Evolutionary conservation across 2,329 filamentous ascomycete genomes (phyloP), one percentile per base, ranked within the genome.

Genomic region (Colletotrichum paranaense): DNA sequence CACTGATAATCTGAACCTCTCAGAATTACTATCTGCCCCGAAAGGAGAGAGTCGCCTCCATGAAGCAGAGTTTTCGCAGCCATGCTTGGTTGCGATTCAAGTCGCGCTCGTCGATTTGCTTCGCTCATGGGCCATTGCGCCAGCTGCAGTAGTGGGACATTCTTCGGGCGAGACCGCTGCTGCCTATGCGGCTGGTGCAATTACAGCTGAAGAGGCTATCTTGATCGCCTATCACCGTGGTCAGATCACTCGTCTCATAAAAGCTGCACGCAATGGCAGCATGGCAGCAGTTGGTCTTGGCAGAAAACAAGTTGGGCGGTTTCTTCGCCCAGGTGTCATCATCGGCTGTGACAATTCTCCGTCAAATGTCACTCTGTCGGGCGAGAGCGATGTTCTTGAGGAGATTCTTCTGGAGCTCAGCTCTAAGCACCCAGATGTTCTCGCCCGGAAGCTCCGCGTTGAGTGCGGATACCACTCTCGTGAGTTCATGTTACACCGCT

Each of bases 231-330:
- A 81, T 72, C 80, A 80, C 66, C 79, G 84, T 4, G 84, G 83
- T 4, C 81, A 84, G 35, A 73, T 67, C 28, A 74, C 68, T 12
- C 53, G 53, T 16, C 26, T 67, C 5, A 66, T 73, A 19, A 73
- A 73, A 35, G 60, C 67, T 30, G 65, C 62, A 3, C 72, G 67
- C 16, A 63, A 80, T 4, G 89, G 89, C 0, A 80, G 84, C 8
- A 91, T 91, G 89, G 83, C 90, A 78, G 89, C 89, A 1, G 87
- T 90, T 3, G 89, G 87, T 2, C 82, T 83, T 1, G 84, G 81
- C 52, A 82, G 84, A 26, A 16, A 56, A 56, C 60, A 75, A 22
- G 49, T 62, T 8, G 73, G 76, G 11, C 1, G 59, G 52, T 22
- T 60, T 60, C n/a, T 81, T 78, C 19, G 77, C 73, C 12, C 84